Evolutionary conservation across 371 early-diverging fungal genomes (phyloP).

Genomic region (Blakeslea trispora): DNA sequence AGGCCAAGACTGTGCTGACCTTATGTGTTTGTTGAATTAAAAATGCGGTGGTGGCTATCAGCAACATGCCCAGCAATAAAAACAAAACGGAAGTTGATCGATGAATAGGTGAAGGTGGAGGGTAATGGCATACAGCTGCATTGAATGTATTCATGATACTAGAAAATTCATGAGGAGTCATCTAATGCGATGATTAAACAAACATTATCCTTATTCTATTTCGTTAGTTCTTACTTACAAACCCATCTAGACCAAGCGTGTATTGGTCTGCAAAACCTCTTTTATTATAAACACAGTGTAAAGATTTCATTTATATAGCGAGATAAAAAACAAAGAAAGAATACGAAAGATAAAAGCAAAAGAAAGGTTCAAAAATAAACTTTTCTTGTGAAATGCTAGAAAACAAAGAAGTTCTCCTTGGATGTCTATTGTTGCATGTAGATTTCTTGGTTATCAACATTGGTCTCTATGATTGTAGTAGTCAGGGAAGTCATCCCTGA

Average conservation of each 20-base stretch:
- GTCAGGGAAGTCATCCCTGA: background rate
- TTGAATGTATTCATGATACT: slow-evolving; percentile 45
- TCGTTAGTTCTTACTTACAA: slow-evolving; percentile 11
- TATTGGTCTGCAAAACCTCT: slow-evolving; percentile 43
- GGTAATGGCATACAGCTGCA: slow-evolving; percentile 28
- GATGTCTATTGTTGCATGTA: background rate
- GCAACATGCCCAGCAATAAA: slow-evolving; percentile 14
- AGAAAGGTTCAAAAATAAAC: background rate
- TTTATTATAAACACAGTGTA: slow-evolving; percentile 36
- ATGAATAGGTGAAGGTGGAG: slow-evolving; percentile 31
- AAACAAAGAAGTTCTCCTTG: background rate
- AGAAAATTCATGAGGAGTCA: slow-evolving; percentile 42
- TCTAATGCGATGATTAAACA: slow-evolving; percentile 20
- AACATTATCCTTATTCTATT: background rate
- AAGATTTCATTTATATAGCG: slow-evolving; percentile 33
- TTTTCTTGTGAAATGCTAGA: background rate
- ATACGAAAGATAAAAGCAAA: no score
- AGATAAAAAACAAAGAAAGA: slow-evolving; percentile 5
- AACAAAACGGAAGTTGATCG: slow-evolving; percentile 12
- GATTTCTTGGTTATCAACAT: no score
- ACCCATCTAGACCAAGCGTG: slow-evolving; percentile 38
- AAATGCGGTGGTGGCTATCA: slow-evolving; percentile 20
- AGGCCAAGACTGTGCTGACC: slow-evolving; percentile 20
- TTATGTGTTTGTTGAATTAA: slow-evolving; percentile 38
- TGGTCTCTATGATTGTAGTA: no score